Conservation (phyloP, 2,329 filamentous ascomycete genomes). For the Penicillium digitatum region DNA sequence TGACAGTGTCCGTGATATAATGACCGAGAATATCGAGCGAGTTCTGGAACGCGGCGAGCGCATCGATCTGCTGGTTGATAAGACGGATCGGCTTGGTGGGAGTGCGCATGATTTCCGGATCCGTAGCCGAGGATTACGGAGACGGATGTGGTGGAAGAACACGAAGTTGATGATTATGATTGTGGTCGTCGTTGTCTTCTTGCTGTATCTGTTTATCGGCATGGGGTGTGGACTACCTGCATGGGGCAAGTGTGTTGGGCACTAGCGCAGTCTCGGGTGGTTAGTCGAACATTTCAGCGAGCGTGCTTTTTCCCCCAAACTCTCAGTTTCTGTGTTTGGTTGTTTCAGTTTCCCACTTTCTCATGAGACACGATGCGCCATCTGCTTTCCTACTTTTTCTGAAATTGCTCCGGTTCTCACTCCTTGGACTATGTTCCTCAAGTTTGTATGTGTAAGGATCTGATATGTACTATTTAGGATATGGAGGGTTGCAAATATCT, state of each 20-base stretch:
- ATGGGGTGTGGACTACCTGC: slow-evolving; percentile 68
- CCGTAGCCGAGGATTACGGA: slow-evolving; percentile 76
- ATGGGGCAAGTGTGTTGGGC: slow-evolving; percentile 44
- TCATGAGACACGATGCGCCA: slow-evolving; percentile 16
- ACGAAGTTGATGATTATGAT: slow-evolving; percentile 86
- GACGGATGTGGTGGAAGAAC: slow-evolving; percentile 99
- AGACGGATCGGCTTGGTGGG: slow-evolving; percentile 87
- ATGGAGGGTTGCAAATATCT: background rate
- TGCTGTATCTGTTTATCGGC: slow-evolving; percentile 67
- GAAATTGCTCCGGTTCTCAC: background rate
- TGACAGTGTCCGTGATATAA: slow-evolving; percentile 85
- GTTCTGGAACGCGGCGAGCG: slow-evolving; percentile 86
- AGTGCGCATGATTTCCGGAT: slow-evolving; percentile 88
- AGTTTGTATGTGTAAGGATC: slow-evolving; percentile 10
- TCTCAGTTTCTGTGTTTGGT: background rate
- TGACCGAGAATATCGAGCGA: slow-evolving; percentile 92
- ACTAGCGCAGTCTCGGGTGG: background rate
- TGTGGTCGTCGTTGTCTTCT: slow-evolving; percentile 63
- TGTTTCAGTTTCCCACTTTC: slow-evolving; percentile 1
- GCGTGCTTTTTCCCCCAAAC: slow-evolving; percentile 1
- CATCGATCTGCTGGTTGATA: slow-evolving; percentile 90
- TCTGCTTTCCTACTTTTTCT: background rate
- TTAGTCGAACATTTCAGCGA: slow-evolving; percentile 10
- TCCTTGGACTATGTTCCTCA: background rate
- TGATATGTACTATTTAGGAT: background rate